phyloP scores from a whole-genome alignment of 805 yeast genomes.

The Lachancea sp. region DNA sequence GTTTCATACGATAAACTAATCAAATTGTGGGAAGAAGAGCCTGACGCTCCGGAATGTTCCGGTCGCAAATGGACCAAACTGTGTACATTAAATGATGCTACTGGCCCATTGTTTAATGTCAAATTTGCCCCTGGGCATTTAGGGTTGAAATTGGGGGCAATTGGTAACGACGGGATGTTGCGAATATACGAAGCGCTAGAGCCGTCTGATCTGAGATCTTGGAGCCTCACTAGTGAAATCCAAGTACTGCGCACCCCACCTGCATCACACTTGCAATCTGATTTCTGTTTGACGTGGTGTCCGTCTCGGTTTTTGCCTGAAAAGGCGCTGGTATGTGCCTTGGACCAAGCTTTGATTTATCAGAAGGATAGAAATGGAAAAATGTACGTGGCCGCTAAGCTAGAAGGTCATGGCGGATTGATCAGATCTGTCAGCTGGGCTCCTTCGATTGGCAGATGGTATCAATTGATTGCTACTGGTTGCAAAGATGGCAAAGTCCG shows the following conservation, averaged over 20 bases:
- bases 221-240: constrained; percentile 74
- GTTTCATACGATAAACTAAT: constrained; percentile 88
- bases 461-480: constrained; percentile 87
- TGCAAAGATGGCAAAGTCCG: constrained; percentile 92
- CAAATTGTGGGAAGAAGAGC: constrained; percentile 85
- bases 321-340: constrained; percentile 73
- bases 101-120: constrained; percentile 85
- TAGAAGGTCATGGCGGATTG: constrained; percentile 81
- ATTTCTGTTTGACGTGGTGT: constrained; percentile 85
- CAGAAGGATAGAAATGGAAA: constrained; percentile 46
- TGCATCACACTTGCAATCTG: constrained; percentile 74
- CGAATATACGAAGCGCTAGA: constrained; percentile 84
- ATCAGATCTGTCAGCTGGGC: constrained; percentile 94
- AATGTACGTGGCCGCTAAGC: constrained; percentile 49
- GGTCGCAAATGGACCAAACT: constrained; percentile 79
- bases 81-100: constrained; percentile 75
- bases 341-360: constrained; percentile 83
- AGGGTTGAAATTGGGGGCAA: constrained; percentile 76
- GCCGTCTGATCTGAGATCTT: constrained; percentile 76
- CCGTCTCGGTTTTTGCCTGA: constrained; percentile 79
- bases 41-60: constrained; percentile 66
- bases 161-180: constrained; percentile 83
- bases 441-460: constrained; percentile 87
- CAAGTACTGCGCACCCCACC: constrained; percentile 63
- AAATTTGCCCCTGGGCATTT: constrained; percentile 80